Base-by-base conservation (phyloP, 257 asterid species). In the Solanum appendiculatum region DNA sequence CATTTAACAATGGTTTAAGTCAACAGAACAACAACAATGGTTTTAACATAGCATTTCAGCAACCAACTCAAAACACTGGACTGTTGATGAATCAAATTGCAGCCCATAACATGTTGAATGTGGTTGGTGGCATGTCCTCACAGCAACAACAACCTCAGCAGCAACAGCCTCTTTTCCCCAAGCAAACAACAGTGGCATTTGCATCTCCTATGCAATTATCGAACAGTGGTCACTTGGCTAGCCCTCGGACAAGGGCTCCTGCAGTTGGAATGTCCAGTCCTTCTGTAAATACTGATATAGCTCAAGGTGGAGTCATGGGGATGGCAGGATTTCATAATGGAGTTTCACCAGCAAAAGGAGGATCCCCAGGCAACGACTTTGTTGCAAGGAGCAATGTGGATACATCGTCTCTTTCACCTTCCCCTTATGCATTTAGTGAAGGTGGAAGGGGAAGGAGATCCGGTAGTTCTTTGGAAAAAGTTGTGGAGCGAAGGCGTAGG, bases 161-260 rank as follows among this genome's bases (percentile, higher is more conserved):
- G 54, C 91, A 83, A 40, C 85, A 92, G 93, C 94, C 98, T 60
- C 91, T 95, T 44, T 95, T 94, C 86, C 96, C 98, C 36, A 95
- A 96, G 92, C 98, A 94, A 91, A 81, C 93, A 31, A 93, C 92
- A 21, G 68, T 94, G 58, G 92, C 94, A 5, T 95, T 94, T 90
- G 86, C 96, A 60, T 88, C 97, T 20, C 92, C 97, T n/a, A 86
- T 94, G 86, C 95, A 88, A 80, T 58, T 86, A 20, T 92, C 91
- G 64, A 91, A 88, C 87, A 92, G 88, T 25, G 85, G 70, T 20
- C 93, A 90, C 86, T 87, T 93, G 86, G 85, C 93, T 85, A 92
- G 91, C 89, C 93, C 94, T 12, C 86, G 87, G 68, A 21, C 91
- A 34, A 91, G 88, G 64, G 90, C 89, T 87, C 91, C 92, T 9